Conservation (phyloP, 331 rosid genomes). For the Quercus tomentella region DNA sequence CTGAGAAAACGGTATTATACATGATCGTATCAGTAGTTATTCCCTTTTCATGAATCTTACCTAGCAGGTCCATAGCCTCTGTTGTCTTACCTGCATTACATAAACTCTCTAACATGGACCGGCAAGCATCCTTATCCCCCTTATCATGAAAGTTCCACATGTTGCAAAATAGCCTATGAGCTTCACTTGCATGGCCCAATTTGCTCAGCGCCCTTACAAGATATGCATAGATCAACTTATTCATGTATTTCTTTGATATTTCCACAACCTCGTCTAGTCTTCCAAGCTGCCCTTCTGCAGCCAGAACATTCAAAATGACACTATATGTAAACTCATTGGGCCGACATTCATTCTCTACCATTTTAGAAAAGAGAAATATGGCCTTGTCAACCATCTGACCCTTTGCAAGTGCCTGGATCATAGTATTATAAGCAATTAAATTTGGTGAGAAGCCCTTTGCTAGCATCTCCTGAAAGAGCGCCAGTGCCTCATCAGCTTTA, state of each 20-base stretch:
- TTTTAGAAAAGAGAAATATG: conserved; percentile 59
- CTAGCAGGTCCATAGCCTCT: conserved; percentile 76
- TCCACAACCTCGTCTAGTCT: conserved; percentile 66
- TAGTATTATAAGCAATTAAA: conserved; percentile 68
- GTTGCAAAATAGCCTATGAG: conserved; percentile 83
- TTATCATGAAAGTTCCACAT: conserved; percentile 81
- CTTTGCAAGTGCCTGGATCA: conserved; percentile 80
- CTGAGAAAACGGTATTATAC: conserved; percentile 74
- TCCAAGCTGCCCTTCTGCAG: conserved; percentile 73
- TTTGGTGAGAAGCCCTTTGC: conserved; percentile 54
- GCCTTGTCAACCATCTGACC: conserved; percentile 73
- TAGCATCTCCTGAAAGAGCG: conserved; percentile 61
- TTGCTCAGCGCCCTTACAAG: conserved; percentile 72
- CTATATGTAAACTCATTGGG: conserved; percentile 84
- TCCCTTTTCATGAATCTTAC: conserved; percentile 75
- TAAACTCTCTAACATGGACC: conserved; percentile 81
- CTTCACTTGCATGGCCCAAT: conserved; percentile 77
- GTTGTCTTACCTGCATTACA: conserved; percentile 64
- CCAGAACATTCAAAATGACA: conserved; percentile 63
- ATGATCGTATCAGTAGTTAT: conserved; percentile 63
- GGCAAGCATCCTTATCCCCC: conserved; percentile 71
- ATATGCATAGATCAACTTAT: conserved; percentile 61
- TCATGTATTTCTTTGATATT: conserved; percentile 56
- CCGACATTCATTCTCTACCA: conserved; percentile 70
- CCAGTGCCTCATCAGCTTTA: conserved; percentile 50